Evolutionary conservation across 257 asterid species (phyloP).

Genomic region (Petrea volubilis): DNA sequence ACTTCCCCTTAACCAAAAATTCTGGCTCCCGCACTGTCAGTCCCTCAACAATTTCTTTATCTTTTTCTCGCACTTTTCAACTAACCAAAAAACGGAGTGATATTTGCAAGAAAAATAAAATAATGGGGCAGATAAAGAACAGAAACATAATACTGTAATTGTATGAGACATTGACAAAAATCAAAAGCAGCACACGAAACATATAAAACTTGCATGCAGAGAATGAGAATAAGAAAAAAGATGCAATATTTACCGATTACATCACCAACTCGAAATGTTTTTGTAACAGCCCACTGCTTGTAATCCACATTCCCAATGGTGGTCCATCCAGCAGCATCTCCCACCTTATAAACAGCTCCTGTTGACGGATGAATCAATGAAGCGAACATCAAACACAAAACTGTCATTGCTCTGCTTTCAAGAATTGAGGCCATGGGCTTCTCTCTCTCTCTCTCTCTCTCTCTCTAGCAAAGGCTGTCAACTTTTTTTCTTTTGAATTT

Average conservation of each 20-base stretch:
- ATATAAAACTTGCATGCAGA: not conserved
- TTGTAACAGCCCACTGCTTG: constrained; percentile 62
- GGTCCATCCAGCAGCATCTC: constrained; percentile 91
- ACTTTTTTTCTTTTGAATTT: not conserved
- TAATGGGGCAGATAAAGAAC: not conserved
- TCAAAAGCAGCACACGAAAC: not conserved
- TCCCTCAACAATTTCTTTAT: no score
- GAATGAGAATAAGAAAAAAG: not conserved
- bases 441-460: not conserved
- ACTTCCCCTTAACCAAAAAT: no score
- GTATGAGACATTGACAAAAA: not conserved
- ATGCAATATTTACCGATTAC: constrained; percentile 40
- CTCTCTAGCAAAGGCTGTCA: not conserved
- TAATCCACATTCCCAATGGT: constrained; percentile 78
- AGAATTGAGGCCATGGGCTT: constrained; percentile 28
- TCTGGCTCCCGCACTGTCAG: no score
- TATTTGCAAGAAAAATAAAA: not conserved
- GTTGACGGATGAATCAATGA: constrained; percentile 9
- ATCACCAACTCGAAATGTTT: constrained; percentile 66
- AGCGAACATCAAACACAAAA: constrained; percentile 27
- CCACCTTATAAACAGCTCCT: constrained; percentile 67
- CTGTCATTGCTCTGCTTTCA: constrained; percentile 9
- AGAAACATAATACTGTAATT: not conserved
- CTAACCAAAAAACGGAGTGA: not conserved
- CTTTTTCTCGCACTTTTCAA: not conserved